Evolutionary conservation across 1,284 basidiomycete species (phyloP), one percentile per base, ranked within the genome.

Genomic region (Anthracocystis panici-leucophaei): DNA sequence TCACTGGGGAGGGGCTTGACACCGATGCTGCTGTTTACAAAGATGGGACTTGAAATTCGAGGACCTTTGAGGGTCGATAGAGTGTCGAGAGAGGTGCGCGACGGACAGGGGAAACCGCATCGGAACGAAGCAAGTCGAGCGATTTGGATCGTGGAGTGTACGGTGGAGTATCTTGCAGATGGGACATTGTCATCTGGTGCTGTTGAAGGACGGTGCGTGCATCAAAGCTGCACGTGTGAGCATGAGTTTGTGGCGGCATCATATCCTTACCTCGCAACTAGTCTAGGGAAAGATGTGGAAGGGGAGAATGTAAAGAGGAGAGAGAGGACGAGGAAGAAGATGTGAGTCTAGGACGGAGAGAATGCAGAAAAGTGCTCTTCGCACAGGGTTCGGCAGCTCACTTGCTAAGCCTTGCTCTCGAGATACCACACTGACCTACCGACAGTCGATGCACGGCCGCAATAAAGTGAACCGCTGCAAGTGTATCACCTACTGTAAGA

Each of bases 21-120:
- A 9, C 71, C 71, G 38, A 46, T 49, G 20, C 50, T 68, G 57
- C 71, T 65, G 54, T 68, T 65, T 16, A 74, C 41, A 21, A 74
- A 74, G 57, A 65, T 55, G 11, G 71, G 71, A 11, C 53, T 57
- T 2, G 71, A 74, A 18, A 74, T 74, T 9, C 65, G 61, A 18
- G 60, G 53, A 18, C 62, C 57, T 18, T 29, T 52, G 33, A 66
- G 42, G 3, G 69, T 66, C 2, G 48, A 58, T 12, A 57, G 18
- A 18, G 63, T 63, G 14, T 72, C 69, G 16, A 72, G 49, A 12
- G 69, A 72, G 35, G 44, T 49, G 23, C 64, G 69, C 2, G 45
- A 12, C 11, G 54, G 18, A 58, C 16, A 8, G 59, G 58, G 2
- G 63, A 41, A 2, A 51, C n/a, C 5, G 63, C 40, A 6, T 48